Conservation (phyloP, 140 eudicot genomes). For the Stevia rebaudiana region DNA sequence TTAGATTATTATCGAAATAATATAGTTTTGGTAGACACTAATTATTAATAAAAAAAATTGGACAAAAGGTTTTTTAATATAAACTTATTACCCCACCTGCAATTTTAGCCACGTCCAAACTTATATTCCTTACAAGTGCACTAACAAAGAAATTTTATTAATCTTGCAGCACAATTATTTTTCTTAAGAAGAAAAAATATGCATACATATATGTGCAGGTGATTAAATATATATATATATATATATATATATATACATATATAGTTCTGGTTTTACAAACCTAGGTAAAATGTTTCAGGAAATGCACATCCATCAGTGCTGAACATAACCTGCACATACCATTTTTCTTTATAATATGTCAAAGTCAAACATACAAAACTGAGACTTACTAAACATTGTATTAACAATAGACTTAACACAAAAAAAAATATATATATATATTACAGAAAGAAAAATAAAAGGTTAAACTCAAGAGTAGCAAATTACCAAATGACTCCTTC, state of each 20-base stretch:
- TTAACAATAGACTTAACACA: background rate
- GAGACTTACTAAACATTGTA: background rate
- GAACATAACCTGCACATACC: conserved; percentile 80
- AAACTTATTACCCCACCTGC: background rate
- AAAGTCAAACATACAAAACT: conserved; percentile 4
- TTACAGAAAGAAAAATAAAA: background rate
- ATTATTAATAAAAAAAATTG: background rate
- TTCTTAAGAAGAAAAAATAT: background rate
- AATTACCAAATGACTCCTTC: background rate
- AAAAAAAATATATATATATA: background rate
- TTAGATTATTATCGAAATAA: too few relatives aligned
- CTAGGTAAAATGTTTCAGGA: conserved; percentile 92
- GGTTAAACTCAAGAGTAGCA: background rate
- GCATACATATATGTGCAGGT: background rate
- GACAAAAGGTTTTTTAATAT: background rate
- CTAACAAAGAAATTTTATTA: too few relatives aligned
- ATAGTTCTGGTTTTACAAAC: conserved; percentile 40
- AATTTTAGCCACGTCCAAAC: conserved; percentile 7
- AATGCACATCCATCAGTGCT: conserved; percentile 84
- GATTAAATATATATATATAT: background rate
- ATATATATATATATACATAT: background rate
- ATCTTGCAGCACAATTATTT: conserved; percentile 4
- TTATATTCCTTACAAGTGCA: background rate
- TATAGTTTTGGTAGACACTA: background rate
- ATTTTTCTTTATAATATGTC: conserved; percentile 10